A percentile compares a stretch with the other conserved stretches of the same genome.
Conservation (phyloP, 164 flowering plant genomes). For the Vitis amurensis region DNA sequence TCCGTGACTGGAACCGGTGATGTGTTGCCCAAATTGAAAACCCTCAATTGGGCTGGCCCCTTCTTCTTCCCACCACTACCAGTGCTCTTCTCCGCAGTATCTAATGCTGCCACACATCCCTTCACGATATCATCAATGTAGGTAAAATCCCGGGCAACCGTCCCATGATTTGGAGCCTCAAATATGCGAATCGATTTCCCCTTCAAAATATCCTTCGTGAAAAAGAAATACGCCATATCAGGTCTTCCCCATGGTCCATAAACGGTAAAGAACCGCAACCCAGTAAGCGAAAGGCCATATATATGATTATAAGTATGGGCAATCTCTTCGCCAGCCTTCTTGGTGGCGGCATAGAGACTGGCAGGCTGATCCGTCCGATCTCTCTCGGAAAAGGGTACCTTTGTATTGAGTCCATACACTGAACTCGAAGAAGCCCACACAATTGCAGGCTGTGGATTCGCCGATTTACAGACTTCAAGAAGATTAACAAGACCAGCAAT, state of each 20-base stretch:
- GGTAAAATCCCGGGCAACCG: constrained; percentile 92
- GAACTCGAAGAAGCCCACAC: constrained; percentile 96
- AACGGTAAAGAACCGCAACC: constrained; percentile 86
- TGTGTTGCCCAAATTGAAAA: constrained; percentile 79
- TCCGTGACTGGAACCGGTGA: constrained; percentile 77
- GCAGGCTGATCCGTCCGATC: constrained; percentile 96
- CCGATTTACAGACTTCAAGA: constrained; percentile 79
- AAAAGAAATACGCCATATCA: constrained; percentile 95
- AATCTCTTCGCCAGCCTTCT: constrained; percentile 92
- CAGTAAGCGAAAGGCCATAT: constrained; percentile 85
- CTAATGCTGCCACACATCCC: constrained; percentile 66
- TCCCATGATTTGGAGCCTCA: constrained; percentile 75
- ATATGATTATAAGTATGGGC: constrained; percentile 89
- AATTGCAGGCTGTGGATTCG: constrained; percentile 85
- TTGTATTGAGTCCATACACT: constrained; percentile 82
- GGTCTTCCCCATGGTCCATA: constrained; percentile 98
- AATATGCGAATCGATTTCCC: constrained; percentile 74
- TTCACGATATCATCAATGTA: constrained; percentile 80
- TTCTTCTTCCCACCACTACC: constrained; percentile 95
- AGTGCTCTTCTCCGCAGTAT: constrained; percentile 77
- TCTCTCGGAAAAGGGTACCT: constrained; percentile 82
- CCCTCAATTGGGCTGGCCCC: constrained; percentile 79
- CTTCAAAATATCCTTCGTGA: constrained; percentile 76
- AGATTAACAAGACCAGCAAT: constrained; percentile 82
- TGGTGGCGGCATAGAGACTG: constrained; percentile 90